These are phyloP conservation scores for Coleophoma crateriformis DNA, from an alignment of 2,329 filamentous ascomycete species.

Conservation along the genomic window DNA sequence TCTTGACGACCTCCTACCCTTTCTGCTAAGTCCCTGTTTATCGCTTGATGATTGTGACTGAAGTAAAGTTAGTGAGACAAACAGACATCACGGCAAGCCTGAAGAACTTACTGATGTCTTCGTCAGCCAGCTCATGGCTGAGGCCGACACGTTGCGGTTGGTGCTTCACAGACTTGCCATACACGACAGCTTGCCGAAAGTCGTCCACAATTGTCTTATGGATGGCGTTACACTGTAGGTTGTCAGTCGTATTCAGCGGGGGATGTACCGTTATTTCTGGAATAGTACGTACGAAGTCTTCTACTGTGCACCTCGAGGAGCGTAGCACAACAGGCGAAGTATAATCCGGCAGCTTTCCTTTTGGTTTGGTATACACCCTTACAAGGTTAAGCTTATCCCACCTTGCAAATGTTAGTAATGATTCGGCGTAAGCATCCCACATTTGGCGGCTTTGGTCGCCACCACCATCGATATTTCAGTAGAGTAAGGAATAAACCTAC, in stretches of 20 bases:
- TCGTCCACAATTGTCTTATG: slow-evolving; percentile 94
- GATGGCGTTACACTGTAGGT: slow-evolving; percentile 84
- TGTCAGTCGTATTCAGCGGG: slow-evolving; percentile 6
- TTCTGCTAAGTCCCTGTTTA: slow-evolving; percentile 23
- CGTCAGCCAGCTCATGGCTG: slow-evolving; percentile 84
- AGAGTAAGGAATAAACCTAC: slow-evolving; percentile 36
- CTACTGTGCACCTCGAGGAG: slow-evolving; percentile 77
- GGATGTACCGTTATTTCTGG: slow-evolving; percentile 1
- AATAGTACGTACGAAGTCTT: slow-evolving; percentile 79
- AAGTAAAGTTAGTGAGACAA: slow-evolving; percentile 8
- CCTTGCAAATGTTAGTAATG: slow-evolving; percentile 29
- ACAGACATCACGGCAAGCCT: not conserved
- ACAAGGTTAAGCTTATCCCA: slow-evolving; percentile 94
- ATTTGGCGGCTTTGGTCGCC: no score
- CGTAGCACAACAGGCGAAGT: slow-evolving; percentile 84
- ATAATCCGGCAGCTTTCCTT: slow-evolving; percentile 92
- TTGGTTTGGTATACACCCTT: slow-evolving; percentile 96
- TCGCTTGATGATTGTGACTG: slow-evolving; percentile 66
- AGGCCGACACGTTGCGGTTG: slow-evolving; percentile 95
- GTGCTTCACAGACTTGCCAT: slow-evolving; percentile 97
- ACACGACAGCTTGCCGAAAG: slow-evolving; percentile 93
- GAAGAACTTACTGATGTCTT: slow-evolving; percentile 66
- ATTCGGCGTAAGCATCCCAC: no score
- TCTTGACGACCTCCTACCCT: no score
- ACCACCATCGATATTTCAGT: no score